phyloP scores from a whole-genome alignment of 2,329 filamentous ascomycete genomes.

The Orbilia ellipsospora region DNA sequence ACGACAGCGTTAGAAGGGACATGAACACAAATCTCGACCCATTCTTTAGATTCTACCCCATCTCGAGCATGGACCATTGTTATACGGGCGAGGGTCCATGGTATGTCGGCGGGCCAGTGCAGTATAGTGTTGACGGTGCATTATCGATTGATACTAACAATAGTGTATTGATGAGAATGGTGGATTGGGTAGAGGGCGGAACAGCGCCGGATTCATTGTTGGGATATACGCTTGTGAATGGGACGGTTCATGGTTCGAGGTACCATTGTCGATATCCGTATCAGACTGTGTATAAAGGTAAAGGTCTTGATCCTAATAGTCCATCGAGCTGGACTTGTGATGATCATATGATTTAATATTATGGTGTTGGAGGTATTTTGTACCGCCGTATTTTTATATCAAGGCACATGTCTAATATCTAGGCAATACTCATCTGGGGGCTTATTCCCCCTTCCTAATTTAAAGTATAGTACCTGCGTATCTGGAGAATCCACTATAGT shows the following conservation, averaged over 20 bases:
- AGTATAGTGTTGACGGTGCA: neutral
- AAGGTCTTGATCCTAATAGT: neutral
- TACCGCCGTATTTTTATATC: too few relatives aligned
- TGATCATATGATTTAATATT: neutral
- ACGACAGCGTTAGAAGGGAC: slow-evolving; percentile 25
- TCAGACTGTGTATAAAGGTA: neutral
- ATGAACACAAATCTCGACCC: slow-evolving; percentile 56
- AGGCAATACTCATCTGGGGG: too few relatives aligned
- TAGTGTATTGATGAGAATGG: slow-evolving; percentile 64
- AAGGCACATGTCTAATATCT: too few relatives aligned
- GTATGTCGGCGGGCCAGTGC: slow-evolving; percentile 28
- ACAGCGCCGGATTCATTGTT: slow-evolving; percentile 60
- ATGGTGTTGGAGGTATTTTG: neutral
- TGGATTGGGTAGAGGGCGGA: slow-evolving; percentile 66
- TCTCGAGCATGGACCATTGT: slow-evolving; percentile 62
- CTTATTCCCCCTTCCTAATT: too few relatives aligned
- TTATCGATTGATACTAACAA: neutral
- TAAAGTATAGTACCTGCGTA: too few relatives aligned
- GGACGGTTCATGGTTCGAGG: neutral
- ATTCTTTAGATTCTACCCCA: slow-evolving; percentile 61
- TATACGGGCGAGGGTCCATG: slow-evolving; percentile 58
- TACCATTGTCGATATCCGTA: neutral
- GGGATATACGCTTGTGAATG: slow-evolving; percentile 6
- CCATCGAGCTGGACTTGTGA: neutral
- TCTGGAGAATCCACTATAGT: too few relatives aligned